Conservation (phyloP, 495 filamentous ascomycete species). For the Podospora bellae-mahoneyi region DNA sequence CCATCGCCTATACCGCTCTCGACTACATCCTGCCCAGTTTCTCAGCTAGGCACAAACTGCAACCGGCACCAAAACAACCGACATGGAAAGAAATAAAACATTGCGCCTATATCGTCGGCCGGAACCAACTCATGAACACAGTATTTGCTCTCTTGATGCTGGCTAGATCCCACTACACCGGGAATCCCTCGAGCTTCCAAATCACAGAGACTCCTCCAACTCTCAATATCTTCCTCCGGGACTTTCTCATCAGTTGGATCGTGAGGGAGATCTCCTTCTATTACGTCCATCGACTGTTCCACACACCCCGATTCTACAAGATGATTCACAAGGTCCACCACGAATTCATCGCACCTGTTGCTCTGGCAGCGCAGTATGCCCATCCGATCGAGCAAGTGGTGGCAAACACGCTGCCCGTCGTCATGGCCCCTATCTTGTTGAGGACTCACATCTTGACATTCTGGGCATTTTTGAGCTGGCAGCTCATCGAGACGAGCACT, state of each 20-base stretch:
- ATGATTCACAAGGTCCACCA: conserved; percentile 58
- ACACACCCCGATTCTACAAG: conserved; percentile 48
- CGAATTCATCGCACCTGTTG: conserved; percentile 56
- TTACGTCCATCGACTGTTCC: conserved; percentile 53
- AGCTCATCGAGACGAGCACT: conserved; percentile 49
- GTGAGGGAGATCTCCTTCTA: conserved; percentile 56
- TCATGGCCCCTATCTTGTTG: conserved; percentile 49
- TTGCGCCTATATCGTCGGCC: conserved; percentile 44
- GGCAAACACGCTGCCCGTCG: conserved; percentile 53
- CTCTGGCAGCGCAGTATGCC: conserved; percentile 55
- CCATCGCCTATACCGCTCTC: conserved; percentile 41
- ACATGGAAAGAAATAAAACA: conserved; percentile 42
- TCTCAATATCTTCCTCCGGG: conserved; percentile 33
- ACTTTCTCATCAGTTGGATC: conserved; percentile 47
- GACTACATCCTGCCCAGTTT: conserved; percentile 45
- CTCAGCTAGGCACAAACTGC: conserved; percentile 55
- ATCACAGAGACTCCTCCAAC: conserved; percentile 37
- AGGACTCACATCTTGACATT: conserved; percentile 50
- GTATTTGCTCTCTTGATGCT: conserved; percentile 38
- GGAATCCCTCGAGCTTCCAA: conserved; percentile 36
- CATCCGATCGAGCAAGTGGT: conserved; percentile 57
- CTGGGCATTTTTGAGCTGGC: conserved; percentile 46
- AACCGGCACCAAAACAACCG: conserved; percentile 50
- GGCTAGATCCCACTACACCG: conserved; percentile 13
- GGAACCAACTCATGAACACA: conserved; percentile 47